A percentile compares a stretch with the other conserved stretches of the same genome.
Conservation (phyloP, 306 rosid species). For the Cucumis hystrix region DNA sequence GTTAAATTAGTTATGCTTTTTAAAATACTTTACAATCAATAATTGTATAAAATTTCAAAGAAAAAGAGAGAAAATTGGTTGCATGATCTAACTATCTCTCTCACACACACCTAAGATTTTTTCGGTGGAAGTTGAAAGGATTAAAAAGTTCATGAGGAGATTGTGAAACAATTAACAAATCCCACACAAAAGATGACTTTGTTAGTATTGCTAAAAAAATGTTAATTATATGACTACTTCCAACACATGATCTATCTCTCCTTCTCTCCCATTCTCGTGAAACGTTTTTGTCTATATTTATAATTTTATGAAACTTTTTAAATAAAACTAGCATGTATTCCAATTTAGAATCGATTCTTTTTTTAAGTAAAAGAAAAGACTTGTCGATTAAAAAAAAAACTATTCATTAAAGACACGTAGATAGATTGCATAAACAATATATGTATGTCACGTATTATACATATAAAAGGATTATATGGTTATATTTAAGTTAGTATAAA, state of each 20-base stretch:
- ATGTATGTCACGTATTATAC: neutral
- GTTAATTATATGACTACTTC: neutral
- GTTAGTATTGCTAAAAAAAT: neutral
- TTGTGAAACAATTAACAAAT: neutral
- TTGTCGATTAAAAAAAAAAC: neutral
- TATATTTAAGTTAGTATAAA: no score
- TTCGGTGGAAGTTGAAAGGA: neutral
- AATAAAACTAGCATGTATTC: neutral
- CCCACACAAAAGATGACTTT: neutral
- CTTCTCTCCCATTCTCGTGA: neutral
- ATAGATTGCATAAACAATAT: neutral
- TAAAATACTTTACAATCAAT: neutral
- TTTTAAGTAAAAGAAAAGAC: neutral
- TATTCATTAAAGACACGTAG: neutral
- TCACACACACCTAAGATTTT: neutral
- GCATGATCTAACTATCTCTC: conserved; percentile 2
- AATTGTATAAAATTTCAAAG: neutral
- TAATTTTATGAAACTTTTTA: neutral
- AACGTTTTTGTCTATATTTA: neutral
- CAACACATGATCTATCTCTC: neutral
- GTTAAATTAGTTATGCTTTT: neutral
- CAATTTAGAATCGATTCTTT: neutral
- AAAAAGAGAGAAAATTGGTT: neutral
- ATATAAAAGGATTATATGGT: neutral
- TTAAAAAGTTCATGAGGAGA: neutral